These are phyloP conservation scores for Dichotomocladium elegans DNA, from an alignment of 371 early-diverging fungal genomes.

Conservation along the genomic window DNA sequence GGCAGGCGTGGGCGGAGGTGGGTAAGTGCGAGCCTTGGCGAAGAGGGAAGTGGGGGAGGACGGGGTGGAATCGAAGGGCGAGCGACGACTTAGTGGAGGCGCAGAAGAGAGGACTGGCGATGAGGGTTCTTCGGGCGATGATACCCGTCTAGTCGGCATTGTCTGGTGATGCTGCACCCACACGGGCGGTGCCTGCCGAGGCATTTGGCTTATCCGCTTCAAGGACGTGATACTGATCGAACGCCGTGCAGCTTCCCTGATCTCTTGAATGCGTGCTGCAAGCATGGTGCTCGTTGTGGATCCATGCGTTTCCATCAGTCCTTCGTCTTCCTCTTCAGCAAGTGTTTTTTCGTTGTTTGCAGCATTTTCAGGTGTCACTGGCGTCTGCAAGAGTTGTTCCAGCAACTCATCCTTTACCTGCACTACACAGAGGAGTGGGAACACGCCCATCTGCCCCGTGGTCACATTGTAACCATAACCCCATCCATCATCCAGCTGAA, in stretches of 20 bases:
- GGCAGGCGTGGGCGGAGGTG: neutral
- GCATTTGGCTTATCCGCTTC: conserved; percentile 4
- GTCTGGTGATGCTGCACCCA: conserved; percentile 4
- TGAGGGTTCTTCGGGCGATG: neutral
- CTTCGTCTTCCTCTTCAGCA: conserved; percentile 7
- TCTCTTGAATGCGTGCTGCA: conserved; percentile 9
- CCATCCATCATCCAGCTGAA: conserved; percentile 67
- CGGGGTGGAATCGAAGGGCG: neutral
- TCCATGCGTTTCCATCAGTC: neutral
- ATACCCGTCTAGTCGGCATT: conserved; percentile 1
- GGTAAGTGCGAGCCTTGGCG: neutral
- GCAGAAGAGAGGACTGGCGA: conserved; percentile 2
- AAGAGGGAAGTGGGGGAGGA: neutral
- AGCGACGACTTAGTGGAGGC: neutral
- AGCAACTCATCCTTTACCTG: conserved; percentile 25
- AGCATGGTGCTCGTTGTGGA: neutral
- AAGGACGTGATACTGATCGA: conserved; percentile 10
- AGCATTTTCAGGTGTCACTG: neutral
- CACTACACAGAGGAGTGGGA: conserved; percentile 60
- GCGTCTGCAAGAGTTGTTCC: conserved; percentile 20
- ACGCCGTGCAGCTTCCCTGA: conserved; percentile 11
- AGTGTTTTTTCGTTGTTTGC: conserved; percentile 6
- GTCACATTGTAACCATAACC: conserved; percentile 60
- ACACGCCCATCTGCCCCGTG: conserved; percentile 59
- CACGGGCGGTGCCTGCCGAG: conserved; percentile 2